phyloP scores from a whole-genome alignment of 345 rosid genomes.

The Triadica sebifera region DNA sequence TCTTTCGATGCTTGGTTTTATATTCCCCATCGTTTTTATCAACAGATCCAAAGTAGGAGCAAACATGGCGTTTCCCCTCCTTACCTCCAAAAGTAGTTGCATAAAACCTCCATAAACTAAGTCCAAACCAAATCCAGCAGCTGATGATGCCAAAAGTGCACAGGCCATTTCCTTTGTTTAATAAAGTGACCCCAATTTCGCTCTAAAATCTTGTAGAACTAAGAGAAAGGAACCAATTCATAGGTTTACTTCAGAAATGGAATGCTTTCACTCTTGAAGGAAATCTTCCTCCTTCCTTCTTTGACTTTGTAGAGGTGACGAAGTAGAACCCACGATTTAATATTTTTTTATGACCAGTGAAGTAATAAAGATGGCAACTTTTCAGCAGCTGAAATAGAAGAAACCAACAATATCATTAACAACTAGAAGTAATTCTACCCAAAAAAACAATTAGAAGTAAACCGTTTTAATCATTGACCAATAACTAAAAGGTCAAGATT shows the following conservation, averaged over 20 bases:
- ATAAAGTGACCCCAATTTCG: not conserved
- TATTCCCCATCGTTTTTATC: not conserved
- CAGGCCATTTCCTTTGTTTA: not conserved
- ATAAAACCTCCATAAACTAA: not conserved
- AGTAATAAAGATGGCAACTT: not conserved
- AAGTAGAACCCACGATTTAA: not conserved
- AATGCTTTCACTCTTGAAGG: not conserved
- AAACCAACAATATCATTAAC: not conserved
- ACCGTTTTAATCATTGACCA: too few relatives aligned
- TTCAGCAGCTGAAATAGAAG: not conserved
- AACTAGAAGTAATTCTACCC: too few relatives aligned
- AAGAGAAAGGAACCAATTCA: not conserved
- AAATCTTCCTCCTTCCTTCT: not conserved
- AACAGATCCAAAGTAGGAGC: not conserved
- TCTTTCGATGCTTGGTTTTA: slow-evolving; percentile 3
- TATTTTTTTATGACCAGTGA: not conserved
- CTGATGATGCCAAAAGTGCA: not conserved
- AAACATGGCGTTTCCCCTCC: not conserved
- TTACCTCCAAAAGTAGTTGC: not conserved
- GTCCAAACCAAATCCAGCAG: slow-evolving; percentile 9
- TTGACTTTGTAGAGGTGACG: not conserved
- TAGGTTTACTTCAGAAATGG: not conserved
- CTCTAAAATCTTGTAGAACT: not conserved
- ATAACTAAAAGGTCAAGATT: too few relatives aligned
- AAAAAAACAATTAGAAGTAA: too few relatives aligned